These are phyloP conservation scores for Sugiyamaella castrensis DNA, from an alignment of 1,139 yeast genomes.

Conservation along the genomic window DNA sequence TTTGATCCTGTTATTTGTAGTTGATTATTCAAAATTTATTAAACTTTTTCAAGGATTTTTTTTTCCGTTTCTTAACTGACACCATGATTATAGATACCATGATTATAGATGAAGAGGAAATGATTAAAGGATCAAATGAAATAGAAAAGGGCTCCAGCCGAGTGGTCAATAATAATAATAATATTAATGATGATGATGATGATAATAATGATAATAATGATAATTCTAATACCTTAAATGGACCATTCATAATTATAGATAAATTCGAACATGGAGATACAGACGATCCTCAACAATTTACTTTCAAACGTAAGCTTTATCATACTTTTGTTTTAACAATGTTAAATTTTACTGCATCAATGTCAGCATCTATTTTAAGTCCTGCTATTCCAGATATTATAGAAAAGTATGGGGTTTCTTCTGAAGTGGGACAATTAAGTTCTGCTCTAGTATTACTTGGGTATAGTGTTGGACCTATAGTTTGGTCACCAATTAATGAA, in stretches of 20 bases:
- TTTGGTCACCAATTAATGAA: conserved; percentile 54
- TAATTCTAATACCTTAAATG: neutral
- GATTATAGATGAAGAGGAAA: too few species aligned
- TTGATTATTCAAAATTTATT: too few species aligned
- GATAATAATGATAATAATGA: too few species aligned
- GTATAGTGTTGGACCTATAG: conserved; percentile 53
- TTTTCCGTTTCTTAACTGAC: too few species aligned
- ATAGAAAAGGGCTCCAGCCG: too few species aligned
- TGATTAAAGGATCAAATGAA: too few species aligned
- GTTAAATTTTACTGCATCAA: conserved; percentile 8
- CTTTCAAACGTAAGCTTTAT: conserved; percentile 6
- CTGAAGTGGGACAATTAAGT: conserved; percentile 6
- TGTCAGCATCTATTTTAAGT: conserved; percentile 9
- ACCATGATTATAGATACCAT: too few species aligned
- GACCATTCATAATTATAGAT: neutral
- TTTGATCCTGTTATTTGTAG: too few species aligned
- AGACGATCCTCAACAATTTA: conserved; percentile 13
- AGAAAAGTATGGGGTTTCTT: neutral
- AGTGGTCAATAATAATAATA: too few species aligned
- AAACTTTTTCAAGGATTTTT: too few species aligned
- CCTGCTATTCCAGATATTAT: conserved; percentile 1
- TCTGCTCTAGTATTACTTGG: conserved; percentile 42
- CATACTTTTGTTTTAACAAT: conserved; percentile 11
- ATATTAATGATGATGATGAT: too few species aligned
- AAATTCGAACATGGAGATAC: conserved; percentile 13